Evolutionary conservation across 164 flowering plant species (phyloP).

Genomic region (Chloranthus sessilifolius): DNA sequence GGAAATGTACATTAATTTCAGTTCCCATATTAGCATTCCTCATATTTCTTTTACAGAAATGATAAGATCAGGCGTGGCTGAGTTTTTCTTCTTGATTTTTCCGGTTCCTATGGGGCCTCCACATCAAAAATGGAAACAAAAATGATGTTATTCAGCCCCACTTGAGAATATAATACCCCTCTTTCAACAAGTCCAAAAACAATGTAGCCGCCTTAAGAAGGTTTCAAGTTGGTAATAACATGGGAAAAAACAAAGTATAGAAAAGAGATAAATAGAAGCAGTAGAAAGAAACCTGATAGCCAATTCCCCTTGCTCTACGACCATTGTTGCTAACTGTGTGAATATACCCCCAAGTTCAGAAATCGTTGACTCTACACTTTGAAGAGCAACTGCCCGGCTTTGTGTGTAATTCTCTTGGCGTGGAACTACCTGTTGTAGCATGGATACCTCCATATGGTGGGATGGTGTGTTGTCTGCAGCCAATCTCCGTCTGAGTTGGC

Average conservation of each 20-base stretch:
- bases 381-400: conserved; percentile 70
- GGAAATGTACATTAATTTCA: conserved; percentile 15
- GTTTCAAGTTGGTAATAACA: too few species aligned
- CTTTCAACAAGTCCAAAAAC: too few species aligned
- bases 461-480: conserved; percentile 59
- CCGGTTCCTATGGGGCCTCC: too few species aligned
- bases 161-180: too few species aligned
- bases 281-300: conserved; percentile 63
- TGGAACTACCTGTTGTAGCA: conserved; percentile 83
- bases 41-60: too few species aligned
- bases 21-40: too few species aligned
- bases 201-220: too few species aligned
- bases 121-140: too few species aligned
- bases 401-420: conserved; percentile 53
- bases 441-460: conserved; percentile 60
- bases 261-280: background rate
- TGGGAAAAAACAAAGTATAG: background rate
- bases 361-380: conserved; percentile 85
- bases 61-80: too few species aligned
- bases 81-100: too few species aligned
- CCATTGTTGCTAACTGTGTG: conserved; percentile 85
- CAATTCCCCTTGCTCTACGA: conserved; percentile 82
- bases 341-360: conserved; percentile 84
- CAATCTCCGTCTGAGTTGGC: conserved; percentile 55
- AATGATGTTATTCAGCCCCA: too few species aligned